Conservation (phyloP, 2,329 filamentous ascomycete species). For the Curvularia spicifera region DNA sequence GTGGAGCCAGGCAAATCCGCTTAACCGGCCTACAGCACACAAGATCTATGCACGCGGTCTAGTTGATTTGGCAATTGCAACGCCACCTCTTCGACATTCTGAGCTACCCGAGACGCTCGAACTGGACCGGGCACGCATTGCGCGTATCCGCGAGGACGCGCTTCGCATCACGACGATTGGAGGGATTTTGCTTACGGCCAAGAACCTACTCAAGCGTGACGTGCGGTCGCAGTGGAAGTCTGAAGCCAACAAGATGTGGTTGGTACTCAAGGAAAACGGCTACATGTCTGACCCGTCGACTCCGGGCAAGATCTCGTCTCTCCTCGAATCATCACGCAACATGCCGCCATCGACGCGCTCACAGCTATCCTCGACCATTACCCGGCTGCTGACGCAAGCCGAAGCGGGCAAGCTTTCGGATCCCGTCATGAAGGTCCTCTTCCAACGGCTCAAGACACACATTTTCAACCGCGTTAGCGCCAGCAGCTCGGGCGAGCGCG, state of each 20-base stretch:
- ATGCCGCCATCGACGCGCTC: conserved; percentile 57
- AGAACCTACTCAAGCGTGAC: conserved; percentile 82
- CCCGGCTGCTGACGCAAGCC: conserved; percentile 61
- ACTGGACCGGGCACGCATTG: conserved; percentile 70
- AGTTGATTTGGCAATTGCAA: conserved; percentile 74
- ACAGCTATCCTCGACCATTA: conserved; percentile 53
- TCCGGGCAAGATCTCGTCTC: conserved; percentile 54
- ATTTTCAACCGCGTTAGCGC: conserved; percentile 69
- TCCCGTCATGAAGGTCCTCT: conserved; percentile 70
- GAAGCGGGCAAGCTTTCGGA: conserved; percentile 60
- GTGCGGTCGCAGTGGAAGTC: conserved; percentile 78
- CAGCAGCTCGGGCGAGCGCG: conserved; percentile 71
- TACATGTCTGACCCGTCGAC: conserved; percentile 61
- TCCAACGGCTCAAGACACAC: conserved; percentile 71
- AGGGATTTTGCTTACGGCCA: conserved; percentile 77
- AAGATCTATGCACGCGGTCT: conserved; percentile 79
- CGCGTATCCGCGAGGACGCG: conserved; percentile 62
- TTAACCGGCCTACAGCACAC: conserved; percentile 68
- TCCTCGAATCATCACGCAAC: conserved; percentile 58
- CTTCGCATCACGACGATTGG: conserved; percentile 74
- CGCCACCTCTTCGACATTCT: conserved; percentile 60
- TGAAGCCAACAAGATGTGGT: conserved; percentile 73
- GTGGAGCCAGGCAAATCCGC: conserved; percentile 61
- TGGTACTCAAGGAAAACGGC: conserved; percentile 67
- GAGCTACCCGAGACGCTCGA: conserved; percentile 75